Conservation (phyloP, 2,329 filamentous ascomycete genomes). For the Hypoxylon sp. region DNA sequence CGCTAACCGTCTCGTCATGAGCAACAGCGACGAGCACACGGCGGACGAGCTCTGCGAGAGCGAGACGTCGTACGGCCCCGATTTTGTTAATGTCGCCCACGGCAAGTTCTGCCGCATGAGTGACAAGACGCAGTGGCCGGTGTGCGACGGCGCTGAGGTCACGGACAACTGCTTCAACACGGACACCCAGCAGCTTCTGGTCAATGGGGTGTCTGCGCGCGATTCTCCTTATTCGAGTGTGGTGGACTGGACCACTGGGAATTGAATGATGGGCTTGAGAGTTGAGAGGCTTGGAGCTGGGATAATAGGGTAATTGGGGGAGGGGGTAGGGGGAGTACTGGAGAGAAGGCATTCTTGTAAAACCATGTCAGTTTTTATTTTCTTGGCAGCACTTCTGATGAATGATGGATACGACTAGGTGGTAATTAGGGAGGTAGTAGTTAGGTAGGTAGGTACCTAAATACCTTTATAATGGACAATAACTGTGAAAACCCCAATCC, state of each 20-base stretch:
- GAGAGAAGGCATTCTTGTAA: no score
- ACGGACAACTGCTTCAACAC: constrained; percentile 36
- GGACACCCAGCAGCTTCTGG: constrained; percentile 25
- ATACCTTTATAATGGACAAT: no score
- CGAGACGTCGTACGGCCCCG: constrained; percentile 38
- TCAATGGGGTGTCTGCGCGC: constrained; percentile 31
- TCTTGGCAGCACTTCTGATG: no score
- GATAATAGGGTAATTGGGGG: no score
- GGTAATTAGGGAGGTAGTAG: no score
- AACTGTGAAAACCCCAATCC: no score
- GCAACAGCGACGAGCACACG: constrained; percentile 31
- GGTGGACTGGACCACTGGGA: constrained; percentile 32
- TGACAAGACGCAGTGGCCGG: constrained; percentile 38
- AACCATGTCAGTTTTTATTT: no score
- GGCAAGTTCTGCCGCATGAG: constrained; percentile 44
- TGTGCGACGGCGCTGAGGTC: constrained; percentile 23
- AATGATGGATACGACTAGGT: no score
- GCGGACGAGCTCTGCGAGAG: constrained; percentile 38
- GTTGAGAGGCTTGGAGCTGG: no score
- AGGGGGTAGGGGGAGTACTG: no score
- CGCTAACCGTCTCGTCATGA: constrained; percentile 33
- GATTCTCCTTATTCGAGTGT: constrained; percentile 31
- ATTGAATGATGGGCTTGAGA: background rate
- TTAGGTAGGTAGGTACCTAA: no score
- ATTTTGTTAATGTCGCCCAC: constrained; percentile 37